These are phyloP conservation scores for Nicotiana otophora DNA, from an alignment of 257 asterid genomes.

Conservation along the genomic window DNA sequence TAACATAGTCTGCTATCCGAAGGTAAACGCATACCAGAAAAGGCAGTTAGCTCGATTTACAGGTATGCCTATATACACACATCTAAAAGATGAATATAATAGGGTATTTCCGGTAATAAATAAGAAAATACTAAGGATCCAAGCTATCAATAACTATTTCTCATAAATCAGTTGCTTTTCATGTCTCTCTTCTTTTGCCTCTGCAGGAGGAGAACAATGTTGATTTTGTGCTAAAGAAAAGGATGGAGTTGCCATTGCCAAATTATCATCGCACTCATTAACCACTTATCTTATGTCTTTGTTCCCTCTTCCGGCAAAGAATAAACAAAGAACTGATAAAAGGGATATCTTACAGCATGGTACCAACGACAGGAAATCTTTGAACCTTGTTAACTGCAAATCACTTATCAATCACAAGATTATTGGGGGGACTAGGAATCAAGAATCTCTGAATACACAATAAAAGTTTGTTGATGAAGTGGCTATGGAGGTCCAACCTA, in stretches of 20 bases:
- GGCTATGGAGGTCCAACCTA: background rate
- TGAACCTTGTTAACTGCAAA: background rate
- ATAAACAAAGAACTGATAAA: background rate
- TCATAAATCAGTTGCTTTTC: too few relatives aligned
- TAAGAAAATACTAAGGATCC: too few relatives aligned
- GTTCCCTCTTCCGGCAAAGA: background rate
- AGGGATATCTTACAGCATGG: background rate
- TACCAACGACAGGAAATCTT: background rate
- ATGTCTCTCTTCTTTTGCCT: too few relatives aligned
- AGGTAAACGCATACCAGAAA: background rate
- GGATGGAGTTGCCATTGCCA: too few relatives aligned
- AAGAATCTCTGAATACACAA: background rate
- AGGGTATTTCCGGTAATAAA: too few relatives aligned
- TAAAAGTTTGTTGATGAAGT: background rate
- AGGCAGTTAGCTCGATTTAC: background rate
- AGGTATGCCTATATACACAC: background rate
- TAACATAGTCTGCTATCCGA: background rate
- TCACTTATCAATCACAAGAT: background rate
- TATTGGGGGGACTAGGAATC: background rate
- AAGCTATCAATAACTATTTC: too few relatives aligned
- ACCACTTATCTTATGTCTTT: background rate
- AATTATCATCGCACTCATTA: background rate
- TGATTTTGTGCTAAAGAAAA: too few relatives aligned
- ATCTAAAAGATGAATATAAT: too few relatives aligned
- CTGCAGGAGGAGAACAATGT: too few relatives aligned